Base-by-base conservation (phyloP, 129 eudicot species). In the Artemisia argyi region DNA sequence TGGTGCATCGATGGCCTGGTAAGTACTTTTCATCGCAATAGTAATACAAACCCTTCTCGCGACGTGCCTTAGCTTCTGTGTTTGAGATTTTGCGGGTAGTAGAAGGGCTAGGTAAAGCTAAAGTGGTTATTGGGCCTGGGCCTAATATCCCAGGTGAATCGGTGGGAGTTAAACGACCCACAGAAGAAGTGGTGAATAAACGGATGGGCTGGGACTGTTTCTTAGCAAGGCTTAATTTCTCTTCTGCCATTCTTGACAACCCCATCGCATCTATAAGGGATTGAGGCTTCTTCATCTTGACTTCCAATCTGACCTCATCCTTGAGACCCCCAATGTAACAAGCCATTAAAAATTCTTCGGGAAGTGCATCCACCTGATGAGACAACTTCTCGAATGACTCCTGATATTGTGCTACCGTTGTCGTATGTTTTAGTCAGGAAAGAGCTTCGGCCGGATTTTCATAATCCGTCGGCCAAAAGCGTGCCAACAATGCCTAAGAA, bases 271-370 rank as follows among this genome's bases (percentile, higher is more conserved):
- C 74, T 3, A 35, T 9, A 8, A 69, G 28, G 9, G 26, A 14
- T 8, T 35, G n/a, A 10, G 74, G 74, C 6, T 69, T 28, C 64
- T 69, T 69, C n/a, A 69, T 69, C 52, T 69, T 69, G 11, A 69
- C 74, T 17, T 69, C 74, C 18, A 69, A 17, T 2, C 52, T 5
- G 16, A 69, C 64, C 49, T 69, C 74, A 53, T 69, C 64, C 16
- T 69, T 54, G 28, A 69, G 48, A 4, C 46, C 59, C 1, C 72
- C 59, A 22, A 48, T 67, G 15, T 12, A 69, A 52, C 73, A 66
- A 9, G 26, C 63, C 19, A 3, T 9, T 13, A 52, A 48, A 15
- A 4, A 52, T 5, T 3, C 11, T 30, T 26, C 50, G 2, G 61
- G 62, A 14, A 69, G 47, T 1, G 61, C 73, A 26, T 69, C 46